Evolutionary conservation across 1,139 yeast species (phyloP).

Genomic region (Pichia sp.): DNA sequence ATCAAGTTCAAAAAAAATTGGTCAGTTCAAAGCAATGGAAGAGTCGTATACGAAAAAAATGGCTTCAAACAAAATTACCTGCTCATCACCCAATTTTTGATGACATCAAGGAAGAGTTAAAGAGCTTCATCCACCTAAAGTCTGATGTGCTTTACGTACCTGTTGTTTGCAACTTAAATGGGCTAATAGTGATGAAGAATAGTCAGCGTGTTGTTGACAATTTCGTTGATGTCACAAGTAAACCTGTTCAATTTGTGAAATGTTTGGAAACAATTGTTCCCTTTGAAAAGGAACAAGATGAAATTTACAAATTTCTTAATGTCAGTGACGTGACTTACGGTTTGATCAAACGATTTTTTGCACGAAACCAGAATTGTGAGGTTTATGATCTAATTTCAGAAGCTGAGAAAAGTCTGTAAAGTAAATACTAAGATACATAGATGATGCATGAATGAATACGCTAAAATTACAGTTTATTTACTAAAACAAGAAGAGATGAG

Average conservation of each 20-base stretch:
- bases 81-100: conserved; percentile 32
- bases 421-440: background rate
- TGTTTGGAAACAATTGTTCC: conserved; percentile 27
- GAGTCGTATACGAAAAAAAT: conserved; percentile 25
- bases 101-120: conserved; percentile 26
- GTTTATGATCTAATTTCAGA: conserved; percentile 17
- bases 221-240: conserved; percentile 29
- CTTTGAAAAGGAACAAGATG: conserved; percentile 3
- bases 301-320: conserved; percentile 25
- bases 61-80: conserved; percentile 30
- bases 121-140: conserved; percentile 13
- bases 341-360: conserved; percentile 27
- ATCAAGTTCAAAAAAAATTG: conserved; percentile 17
- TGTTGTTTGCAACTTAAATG: conserved; percentile 30
- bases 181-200: conserved; percentile 19
- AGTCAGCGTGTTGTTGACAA: conserved; percentile 26
- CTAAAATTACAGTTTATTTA: background rate
- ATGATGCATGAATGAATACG: background rate
- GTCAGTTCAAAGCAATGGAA: conserved; percentile 23
- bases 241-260: conserved; percentile 31
- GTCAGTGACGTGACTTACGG: conserved; percentile 31
- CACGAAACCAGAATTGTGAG: conserved; percentile 16
- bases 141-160: conserved; percentile 23
- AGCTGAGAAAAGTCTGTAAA: conserved; percentile 2
- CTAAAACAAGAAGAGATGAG: background rate